Base-by-base conservation (phyloP, 2,329 filamentous ascomycete species). In the Sclerotinia spermophila region DNA sequence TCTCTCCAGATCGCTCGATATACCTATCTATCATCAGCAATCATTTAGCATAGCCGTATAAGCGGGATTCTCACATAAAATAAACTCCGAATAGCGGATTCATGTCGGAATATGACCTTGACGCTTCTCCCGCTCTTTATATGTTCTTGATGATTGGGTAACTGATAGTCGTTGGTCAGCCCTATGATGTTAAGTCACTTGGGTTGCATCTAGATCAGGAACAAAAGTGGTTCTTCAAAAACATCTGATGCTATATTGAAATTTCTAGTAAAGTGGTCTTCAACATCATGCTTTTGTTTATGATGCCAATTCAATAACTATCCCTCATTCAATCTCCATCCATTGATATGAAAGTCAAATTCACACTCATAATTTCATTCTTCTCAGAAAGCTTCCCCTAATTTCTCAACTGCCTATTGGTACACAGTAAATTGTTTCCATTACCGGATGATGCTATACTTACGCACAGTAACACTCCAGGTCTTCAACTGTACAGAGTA, bases 1-100 rank as follows among this genome's bases (percentile, higher is more conserved):
- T 17, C 11, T 38, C 44, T 51, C 24, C 44, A 27, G 17, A 40
- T 17, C 30, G n/a, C 48, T 45, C 33, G 11, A 65, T 38, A 30
- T 24, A 53, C 48, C 48, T 30, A 67, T 56, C 48, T 30, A 67
- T 56, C 53, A 67, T 67, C 30, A 56, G 40, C n/a, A 40, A 67
- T 42, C 27, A 30, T 56, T 21, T 40, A 24, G 3, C 33, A 66
- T 42, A 24, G n/a, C 64, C 45, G 33, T 33, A 66, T 55, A 40
- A 15, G 35, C 35, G 11, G 35, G 64, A 55, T 56, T 48, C 30
- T 42, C 17, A 33, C 8, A 51, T 15, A 6, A 21, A 67, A 51
- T 51, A 40, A 67, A n/a, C 35, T 56, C 64, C 33, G 44, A 65
- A 21, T 7, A 19, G n/a, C 35, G 64, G 64, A 42, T 24, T 67